Evolutionary conservation across 202 grass and related monocot species (phyloP), one percentile per base, ranked within the genome.

Genomic region (Setaria italica): DNA sequence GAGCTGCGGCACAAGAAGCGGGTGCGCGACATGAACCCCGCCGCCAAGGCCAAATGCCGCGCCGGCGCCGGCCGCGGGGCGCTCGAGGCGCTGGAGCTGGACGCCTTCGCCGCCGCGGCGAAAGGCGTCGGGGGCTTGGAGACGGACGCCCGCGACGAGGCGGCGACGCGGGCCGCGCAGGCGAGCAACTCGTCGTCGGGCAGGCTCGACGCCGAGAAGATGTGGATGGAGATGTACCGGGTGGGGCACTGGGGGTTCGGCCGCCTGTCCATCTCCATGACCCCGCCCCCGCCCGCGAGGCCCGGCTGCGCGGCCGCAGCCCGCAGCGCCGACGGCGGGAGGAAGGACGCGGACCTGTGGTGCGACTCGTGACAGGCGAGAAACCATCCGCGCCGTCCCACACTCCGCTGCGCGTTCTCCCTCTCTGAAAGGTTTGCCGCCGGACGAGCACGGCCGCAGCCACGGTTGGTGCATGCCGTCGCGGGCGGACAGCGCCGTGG

Each of bases 221-320:
- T 96, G 15, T 99, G 91, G 97, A 74, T 85, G 58, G 97, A 99
- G 85, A 82, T 99, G 86, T 97, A 94, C 73, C 92, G 91, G 80
- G 80, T 94, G 19, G 97, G 97, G 11, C 90, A 92, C 1, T 99
- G 94, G 97, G 97, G 97, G 0, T 99, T 99, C 83, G 97, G 97
- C 78, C 93, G 97, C 92, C 65, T 99, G 50, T 99, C 97, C 82
- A 88, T 99, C 85, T 94, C 97, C 29, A 39, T 73, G 37, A 85
- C 60, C 70, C 80, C 67, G 5, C 20, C 53, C 1, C 49, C 57
- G 10, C 78, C 79, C 6, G 16, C 19, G 3, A 59, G 53, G n/a
- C 0, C 62, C 34, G 42, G 51, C 67, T 19, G 56, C 70, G 70
- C 29, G 80, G 17, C 62, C 30, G 19, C 74, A 35, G 75, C 30